phyloP scores from a whole-genome alignment of 1,284 basidiomycete genomes.

The Macrocystidia cucumis region DNA sequence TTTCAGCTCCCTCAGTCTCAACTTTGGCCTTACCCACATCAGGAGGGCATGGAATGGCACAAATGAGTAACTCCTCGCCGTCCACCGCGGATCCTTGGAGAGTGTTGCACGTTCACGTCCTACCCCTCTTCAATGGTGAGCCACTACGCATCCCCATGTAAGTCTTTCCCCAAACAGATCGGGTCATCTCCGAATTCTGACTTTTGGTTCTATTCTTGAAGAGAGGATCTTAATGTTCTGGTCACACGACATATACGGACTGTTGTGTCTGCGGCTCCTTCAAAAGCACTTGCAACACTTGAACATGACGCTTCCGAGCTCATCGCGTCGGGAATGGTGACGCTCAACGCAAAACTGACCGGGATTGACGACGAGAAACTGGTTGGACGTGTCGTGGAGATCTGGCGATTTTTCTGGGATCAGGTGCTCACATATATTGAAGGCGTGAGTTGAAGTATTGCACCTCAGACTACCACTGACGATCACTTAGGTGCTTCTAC shows the following conservation, averaged over 20 bases:
- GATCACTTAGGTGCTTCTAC: conserved; percentile 54
- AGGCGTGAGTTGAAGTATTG: conserved; percentile 65
- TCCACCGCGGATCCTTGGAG: conserved; percentile 65
- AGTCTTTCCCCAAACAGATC: too few relatives aligned
- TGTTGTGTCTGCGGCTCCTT: conserved; percentile 56
- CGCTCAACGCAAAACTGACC: conserved; percentile 79
- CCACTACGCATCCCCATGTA: conserved; percentile 82
- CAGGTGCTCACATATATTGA: conserved; percentile 87
- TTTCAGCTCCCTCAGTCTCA: conserved; percentile 31
- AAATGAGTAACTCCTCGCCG: conserved; percentile 26
- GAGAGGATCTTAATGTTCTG: conserved; percentile 84
- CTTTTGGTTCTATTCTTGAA: conserved; percentile 18
- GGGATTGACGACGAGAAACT: conserved; percentile 71
- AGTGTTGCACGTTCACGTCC: conserved; percentile 75
- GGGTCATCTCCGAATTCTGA: conserved; percentile 1
- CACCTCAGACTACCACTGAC: conserved; percentile 7
- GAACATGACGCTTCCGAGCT: conserved; percentile 80
- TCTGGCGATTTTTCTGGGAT: conserved; percentile 95
- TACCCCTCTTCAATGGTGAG: conserved; percentile 91
- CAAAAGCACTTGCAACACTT: conserved; percentile 58
- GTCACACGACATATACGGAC: conserved; percentile 73
- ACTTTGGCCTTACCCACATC: conserved; percentile 32
- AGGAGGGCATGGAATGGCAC: conserved; percentile 28
- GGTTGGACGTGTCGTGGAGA: conserved; percentile 71
- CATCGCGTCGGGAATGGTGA: conserved; percentile 85